Evolutionary conservation across 352 stramenopile genomes (phyloP), one percentile per base, ranked within the genome.

Genomic region (Globisporangium barbulae): DNA sequence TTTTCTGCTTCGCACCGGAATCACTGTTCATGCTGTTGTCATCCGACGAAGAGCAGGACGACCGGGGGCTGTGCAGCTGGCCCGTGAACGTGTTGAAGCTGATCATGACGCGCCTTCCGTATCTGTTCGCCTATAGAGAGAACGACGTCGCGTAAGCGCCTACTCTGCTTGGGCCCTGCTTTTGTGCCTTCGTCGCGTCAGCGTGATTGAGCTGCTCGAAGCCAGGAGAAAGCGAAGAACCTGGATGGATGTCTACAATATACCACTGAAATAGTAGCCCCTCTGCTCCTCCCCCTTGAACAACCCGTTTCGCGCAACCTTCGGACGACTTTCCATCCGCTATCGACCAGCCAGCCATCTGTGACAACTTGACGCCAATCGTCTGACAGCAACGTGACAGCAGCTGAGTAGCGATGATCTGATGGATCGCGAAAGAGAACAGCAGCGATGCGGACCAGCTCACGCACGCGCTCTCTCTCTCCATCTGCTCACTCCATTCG

Each of bases 71-170:
- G 28, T 66, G 47, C 7, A 65, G 45, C 22, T 70, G 61, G 21
- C 65, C 52, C 22, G 61, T 69, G 74, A 91, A 91, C 41, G 83
- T 90, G 74, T 91, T 76, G 41, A 89, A 90, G 77, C 83, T 90
- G 72, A 91, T 91, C 80, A 91, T 91, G 39, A 13, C 17, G 47
- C 45, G 7, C n/a, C 9, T 8, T 31, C 45, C n/a, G 13, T 52
- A 12, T 50, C 28, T 63, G 31, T 54, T 13, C 41, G 15, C 17
- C 15, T 47, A 6, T 42, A 35, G 9, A 56, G 30, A 41, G 50
- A 55, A 17, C 37, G 25, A 12, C 22, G 49, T 55, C 48, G 15
- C 8, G 22, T 21, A 15, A 10, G 28, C 12, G 48, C 22, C n/a
- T 52, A 22, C 37, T 6, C 5, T 2, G 19, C 53, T 39, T 42